Conservation (phyloP, 1,284 basidiomycete species). For the Farysia itapuensis region DNA sequence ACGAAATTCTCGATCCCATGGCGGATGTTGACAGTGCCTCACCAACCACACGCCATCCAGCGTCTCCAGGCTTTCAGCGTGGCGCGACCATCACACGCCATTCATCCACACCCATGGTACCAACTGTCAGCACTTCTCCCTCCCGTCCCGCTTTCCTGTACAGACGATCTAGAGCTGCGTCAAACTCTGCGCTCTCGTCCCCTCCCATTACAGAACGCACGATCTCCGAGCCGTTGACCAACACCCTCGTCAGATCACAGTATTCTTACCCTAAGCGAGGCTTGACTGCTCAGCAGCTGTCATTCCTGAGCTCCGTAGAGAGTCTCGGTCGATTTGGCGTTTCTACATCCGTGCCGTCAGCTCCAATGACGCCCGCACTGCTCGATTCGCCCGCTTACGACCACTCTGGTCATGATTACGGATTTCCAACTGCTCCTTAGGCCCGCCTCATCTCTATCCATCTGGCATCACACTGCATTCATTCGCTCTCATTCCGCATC, state of each 20-base stretch:
- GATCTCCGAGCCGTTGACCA: constrained; percentile 32
- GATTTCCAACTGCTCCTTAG: constrained; percentile 13
- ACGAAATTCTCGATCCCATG: constrained; percentile 11
- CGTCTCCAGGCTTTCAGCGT: constrained; percentile 5
- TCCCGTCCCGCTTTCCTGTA: not conserved
- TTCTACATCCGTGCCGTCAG: too few species aligned
- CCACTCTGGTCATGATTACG: constrained; percentile 8
- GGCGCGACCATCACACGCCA: constrained; percentile 15
- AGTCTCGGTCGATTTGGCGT: constrained; percentile 31
- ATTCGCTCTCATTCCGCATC: not conserved
- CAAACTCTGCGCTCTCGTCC: constrained; percentile 1
- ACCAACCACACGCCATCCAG: not conserved
- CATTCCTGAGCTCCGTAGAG: constrained; percentile 37
- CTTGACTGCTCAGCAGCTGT: constrained; percentile 20
- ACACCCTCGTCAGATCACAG: constrained; percentile 27
- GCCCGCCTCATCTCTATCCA: not conserved
- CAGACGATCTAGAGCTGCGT: constrained; percentile 6
- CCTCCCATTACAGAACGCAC: constrained; percentile 1
- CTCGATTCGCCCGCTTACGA: constrained; percentile 16
- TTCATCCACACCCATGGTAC: constrained; percentile 9
- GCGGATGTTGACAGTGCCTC: not conserved
- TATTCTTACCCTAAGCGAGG: constrained; percentile 30
- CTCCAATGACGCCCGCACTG: not conserved
- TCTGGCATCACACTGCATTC: not conserved
- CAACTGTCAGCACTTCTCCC: constrained; percentile 1